Conservation (phyloP, 495 filamentous ascomycete genomes). For the Trichoderma gamsii region DNA sequence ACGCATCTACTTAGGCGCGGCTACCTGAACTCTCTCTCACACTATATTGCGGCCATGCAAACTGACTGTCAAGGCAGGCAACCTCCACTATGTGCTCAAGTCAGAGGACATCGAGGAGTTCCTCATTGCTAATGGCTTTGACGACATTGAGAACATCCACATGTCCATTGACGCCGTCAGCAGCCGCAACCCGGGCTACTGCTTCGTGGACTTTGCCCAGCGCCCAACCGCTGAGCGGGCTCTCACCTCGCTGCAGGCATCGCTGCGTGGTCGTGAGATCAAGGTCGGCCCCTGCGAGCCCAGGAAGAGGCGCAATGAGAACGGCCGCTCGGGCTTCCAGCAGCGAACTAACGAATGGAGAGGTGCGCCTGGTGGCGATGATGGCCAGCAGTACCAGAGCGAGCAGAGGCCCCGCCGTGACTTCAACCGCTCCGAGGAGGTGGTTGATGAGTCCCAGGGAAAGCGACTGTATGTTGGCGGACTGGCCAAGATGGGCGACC, state of each 20-base stretch:
- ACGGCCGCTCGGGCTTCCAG: constrained; percentile 24
- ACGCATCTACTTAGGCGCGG: constrained; percentile 48
- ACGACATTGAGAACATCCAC: constrained; percentile 50
- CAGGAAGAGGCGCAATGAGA: constrained; percentile 23
- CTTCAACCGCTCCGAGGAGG: constrained; percentile 19
- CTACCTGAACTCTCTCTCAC: not conserved
- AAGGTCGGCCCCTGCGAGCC: constrained; percentile 58
- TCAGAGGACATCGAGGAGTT: constrained; percentile 54
- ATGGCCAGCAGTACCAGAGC: constrained; percentile 19
- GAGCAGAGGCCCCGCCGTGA: constrained; percentile 16
- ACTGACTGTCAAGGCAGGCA: constrained; percentile 36
- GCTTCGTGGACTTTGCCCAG: constrained; percentile 58
- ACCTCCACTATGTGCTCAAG: constrained; percentile 60
- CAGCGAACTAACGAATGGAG: constrained; percentile 38
- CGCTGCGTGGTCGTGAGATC: constrained; percentile 48
- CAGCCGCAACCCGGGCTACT: constrained; percentile 64
- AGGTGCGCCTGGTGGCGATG: not conserved
- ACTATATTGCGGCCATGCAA: not conserved
- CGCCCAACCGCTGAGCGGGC: constrained; percentile 52
- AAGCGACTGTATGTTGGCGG: constrained; percentile 59
- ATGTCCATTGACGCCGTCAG: constrained; percentile 64
- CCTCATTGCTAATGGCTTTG: constrained; percentile 43
- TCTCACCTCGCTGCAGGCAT: constrained; percentile 50
- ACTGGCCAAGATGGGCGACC: constrained; percentile 52
- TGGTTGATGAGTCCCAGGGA: constrained; percentile 29